A percentile compares a stretch with the other conserved stretches of the same genome.
Evolutionary conservation across 148 eudicot species (phyloP).

Genomic region (Amaranthus palmeri): DNA sequence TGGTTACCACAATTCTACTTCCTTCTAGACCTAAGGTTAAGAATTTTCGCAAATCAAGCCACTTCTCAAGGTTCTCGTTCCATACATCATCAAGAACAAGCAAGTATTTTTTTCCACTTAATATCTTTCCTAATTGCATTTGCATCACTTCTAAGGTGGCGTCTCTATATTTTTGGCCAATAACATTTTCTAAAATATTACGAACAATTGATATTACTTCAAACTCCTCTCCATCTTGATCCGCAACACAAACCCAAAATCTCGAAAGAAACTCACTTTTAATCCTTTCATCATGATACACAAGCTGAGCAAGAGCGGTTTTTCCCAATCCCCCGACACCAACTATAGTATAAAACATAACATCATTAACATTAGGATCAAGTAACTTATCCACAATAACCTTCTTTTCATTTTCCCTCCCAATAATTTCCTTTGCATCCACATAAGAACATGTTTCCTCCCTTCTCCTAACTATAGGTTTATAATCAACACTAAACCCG

Average conservation of each 20-base stretch:
- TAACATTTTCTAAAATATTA: constrained; percentile 11
- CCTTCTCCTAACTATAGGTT: constrained; percentile 11
- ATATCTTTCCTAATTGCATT: neutral
- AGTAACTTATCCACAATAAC: constrained; percentile 5
- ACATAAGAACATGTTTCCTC: constrained; percentile 21
- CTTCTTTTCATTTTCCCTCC: constrained; percentile 23
- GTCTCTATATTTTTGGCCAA: neutral
- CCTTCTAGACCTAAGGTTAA: constrained; percentile 16
- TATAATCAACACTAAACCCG: neutral
- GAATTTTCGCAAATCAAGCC: constrained; percentile 5
- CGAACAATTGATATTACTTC: constrained; percentile 10
- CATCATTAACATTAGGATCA: neutral
- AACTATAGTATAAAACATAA: constrained; percentile 21
- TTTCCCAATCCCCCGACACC: constrained; percentile 35
- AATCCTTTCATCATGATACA: constrained; percentile 14
- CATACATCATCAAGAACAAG: constrained; percentile 34
- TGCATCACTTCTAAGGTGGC: constrained; percentile 4
- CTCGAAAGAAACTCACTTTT: neutral
- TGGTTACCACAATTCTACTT: constrained; percentile 26
- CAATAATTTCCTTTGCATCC: neutral
- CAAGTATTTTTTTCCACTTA: constrained; percentile 15
- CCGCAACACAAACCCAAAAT: constrained; percentile 28
- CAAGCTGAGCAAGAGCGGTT: constrained; percentile 31
- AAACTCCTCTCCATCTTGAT: constrained; percentile 13
- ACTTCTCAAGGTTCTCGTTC: constrained; percentile 17